These are phyloP conservation scores for Pseudogymnoascus sp. DNA, from an alignment of 2,329 filamentous ascomycete genomes.

Conservation along the genomic window DNA sequence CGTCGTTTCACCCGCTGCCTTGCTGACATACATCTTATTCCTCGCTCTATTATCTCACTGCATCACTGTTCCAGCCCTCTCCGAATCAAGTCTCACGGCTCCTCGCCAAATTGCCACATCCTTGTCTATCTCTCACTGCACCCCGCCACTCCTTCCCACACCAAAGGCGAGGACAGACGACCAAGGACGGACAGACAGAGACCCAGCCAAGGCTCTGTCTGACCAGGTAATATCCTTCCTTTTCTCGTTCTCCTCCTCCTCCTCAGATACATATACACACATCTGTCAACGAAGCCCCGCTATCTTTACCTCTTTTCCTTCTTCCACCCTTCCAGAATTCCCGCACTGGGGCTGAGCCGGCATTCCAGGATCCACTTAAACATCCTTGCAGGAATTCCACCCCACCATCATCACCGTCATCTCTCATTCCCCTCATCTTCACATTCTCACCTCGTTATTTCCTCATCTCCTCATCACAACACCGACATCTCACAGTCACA, in stretches of 20 bases:
- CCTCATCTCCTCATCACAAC: neutral
- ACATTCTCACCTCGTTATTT: neutral
- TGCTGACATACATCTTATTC: neutral
- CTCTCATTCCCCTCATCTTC: neutral
- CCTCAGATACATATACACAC: neutral
- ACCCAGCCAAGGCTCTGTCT: neutral
- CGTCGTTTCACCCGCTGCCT: neutral
- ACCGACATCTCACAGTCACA: neutral
- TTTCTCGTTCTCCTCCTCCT: neutral
- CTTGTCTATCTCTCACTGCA: neutral
- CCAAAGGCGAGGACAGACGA: neutral
- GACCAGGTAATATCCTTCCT: neutral
- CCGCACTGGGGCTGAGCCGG: neutral
- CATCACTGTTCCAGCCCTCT: neutral
- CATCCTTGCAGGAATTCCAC: neutral
- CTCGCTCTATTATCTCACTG: neutral
- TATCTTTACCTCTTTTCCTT: neutral
- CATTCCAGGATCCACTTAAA: constrained; percentile 6
- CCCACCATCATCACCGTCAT: constrained; percentile 4
- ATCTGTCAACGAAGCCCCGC: neutral
- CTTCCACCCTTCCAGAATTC: neutral
- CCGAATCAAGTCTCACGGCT: constrained; percentile 1
- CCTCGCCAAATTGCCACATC: neutral
- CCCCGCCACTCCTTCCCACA: neutral
- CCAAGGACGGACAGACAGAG: neutral